phyloP scores from a whole-genome alignment of 2,329 filamentous ascomycete genomes.

The Fusarium chlamydosporum region DNA sequence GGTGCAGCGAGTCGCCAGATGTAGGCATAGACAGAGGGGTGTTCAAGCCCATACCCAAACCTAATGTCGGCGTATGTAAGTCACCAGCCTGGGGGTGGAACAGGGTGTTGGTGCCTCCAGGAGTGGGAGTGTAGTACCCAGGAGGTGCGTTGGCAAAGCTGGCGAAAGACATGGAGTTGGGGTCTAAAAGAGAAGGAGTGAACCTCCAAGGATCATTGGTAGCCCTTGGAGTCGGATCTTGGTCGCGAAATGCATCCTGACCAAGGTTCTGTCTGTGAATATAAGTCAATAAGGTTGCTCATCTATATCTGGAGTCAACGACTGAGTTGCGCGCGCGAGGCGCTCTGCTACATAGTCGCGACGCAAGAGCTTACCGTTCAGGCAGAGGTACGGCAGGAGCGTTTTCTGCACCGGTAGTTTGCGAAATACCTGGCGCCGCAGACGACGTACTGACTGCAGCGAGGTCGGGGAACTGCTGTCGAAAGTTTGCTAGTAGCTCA shows the following conservation, averaged over 20 bases:
- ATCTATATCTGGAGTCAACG: not conserved
- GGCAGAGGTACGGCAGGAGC: conserved; percentile 43
- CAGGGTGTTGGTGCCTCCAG: conserved; percentile 82
- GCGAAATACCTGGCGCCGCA: conserved; percentile 58
- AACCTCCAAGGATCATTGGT: conserved; percentile 88
- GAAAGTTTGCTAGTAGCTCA: conserved; percentile 86
- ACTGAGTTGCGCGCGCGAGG: not conserved
- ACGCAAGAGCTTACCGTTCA: conserved; percentile 50
- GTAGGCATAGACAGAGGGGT: conserved; percentile 86
- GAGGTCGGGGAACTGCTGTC: conserved; percentile 84
- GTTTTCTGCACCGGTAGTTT: conserved; percentile 53
- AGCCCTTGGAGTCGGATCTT: conserved; percentile 85
- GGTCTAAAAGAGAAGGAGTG: conserved; percentile 89
- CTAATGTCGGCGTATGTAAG: conserved; percentile 84
- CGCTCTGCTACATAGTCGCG: conserved; percentile 3
- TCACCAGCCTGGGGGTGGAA: conserved; percentile 89
- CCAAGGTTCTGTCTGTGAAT: conserved; percentile 45
- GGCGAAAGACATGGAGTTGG: conserved; percentile 84
- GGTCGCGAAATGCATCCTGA: conserved; percentile 68
- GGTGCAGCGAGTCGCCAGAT: conserved; percentile 74
- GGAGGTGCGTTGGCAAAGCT: conserved; percentile 83
- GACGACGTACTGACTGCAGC: conserved; percentile 65
- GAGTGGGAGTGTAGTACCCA: conserved; percentile 90
- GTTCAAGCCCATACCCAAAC: conserved; percentile 80
- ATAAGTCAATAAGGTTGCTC: conserved; percentile 31